Evolutionary conservation across 352 stramenopile species (phyloP).

Genomic region (Pythium myriotylum): DNA sequence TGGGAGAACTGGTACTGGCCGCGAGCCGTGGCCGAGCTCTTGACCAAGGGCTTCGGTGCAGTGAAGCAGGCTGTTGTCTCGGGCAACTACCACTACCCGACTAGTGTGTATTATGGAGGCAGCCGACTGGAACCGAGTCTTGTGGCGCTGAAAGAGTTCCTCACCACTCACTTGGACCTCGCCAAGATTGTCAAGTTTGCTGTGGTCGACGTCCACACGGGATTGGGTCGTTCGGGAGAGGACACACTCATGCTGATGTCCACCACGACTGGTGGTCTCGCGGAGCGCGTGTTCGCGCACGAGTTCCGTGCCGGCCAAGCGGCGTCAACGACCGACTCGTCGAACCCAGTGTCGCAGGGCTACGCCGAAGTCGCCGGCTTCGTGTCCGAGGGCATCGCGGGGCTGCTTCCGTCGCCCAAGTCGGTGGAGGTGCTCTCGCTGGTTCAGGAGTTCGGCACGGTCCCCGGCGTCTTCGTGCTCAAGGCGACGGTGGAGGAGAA

Average conservation of each 20-base stretch:
- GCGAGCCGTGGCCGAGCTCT: conserved; percentile 34
- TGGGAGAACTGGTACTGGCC: conserved; percentile 57
- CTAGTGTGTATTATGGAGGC: conserved; percentile 89
- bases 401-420: conserved; percentile 29
- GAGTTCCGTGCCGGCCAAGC: conserved; percentile 35
- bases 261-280: conserved; percentile 13
- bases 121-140: conserved; percentile 71
- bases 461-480: conserved; percentile 59
- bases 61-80: conserved; percentile 87
- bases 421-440: conserved; percentile 35
- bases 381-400: conserved; percentile 41
- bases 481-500: conserved; percentile 71
- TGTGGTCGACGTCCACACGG: conserved; percentile 94
- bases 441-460: conserved; percentile 77
- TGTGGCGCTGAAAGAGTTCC: conserved; percentile 59
- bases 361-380: conserved; percentile 61
- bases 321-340: conserved; percentile 28
- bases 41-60: conserved; percentile 42
- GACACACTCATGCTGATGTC: conserved; percentile 51
- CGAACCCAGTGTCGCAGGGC: conserved; percentile 39
- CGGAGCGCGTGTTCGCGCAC: conserved; percentile 5
- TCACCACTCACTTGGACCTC: conserved; percentile 54
- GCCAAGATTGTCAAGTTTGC: conserved; percentile 39
- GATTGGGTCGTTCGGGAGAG: conserved; percentile 69
- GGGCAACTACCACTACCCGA: conserved; percentile 85